Conservation (phyloP, 2,329 filamentous ascomycete genomes). For the Claviceps africana region DNA sequence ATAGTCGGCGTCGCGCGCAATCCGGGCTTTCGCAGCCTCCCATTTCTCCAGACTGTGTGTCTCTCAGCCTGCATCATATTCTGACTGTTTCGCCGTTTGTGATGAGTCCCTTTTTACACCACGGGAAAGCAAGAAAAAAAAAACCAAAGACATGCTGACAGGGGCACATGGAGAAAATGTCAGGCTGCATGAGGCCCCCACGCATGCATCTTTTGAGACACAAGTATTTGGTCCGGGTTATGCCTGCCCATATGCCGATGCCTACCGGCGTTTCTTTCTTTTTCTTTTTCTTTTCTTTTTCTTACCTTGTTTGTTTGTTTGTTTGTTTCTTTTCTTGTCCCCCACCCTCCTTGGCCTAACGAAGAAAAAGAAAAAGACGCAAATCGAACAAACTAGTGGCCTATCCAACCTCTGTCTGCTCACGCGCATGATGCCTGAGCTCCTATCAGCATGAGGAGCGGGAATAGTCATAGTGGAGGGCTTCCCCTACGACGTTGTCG, state of each 20-base stretch:
- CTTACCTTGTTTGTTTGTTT: too few species aligned
- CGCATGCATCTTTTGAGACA: neutral
- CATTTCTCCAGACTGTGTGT: neutral
- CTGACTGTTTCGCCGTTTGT: neutral
- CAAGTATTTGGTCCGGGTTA: neutral
- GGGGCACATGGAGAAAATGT: neutral
- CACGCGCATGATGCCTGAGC: too few species aligned
- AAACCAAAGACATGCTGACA: neutral
- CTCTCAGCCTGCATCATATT: neutral
- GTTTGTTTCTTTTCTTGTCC: neutral
- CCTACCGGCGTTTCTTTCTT: neutral
- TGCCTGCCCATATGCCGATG: neutral
- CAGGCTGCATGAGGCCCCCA: neutral
- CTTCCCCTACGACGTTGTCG: too few species aligned
- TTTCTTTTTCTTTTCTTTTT: neutral
- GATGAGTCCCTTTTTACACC: neutral
- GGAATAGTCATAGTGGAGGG: too few species aligned
- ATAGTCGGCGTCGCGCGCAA: neutral
- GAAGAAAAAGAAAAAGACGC: too few species aligned
- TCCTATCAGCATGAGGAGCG: too few species aligned
- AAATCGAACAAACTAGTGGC: too few species aligned
- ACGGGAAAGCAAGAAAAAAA: neutral
- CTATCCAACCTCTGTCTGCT: too few species aligned
- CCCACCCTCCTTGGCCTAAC: too few species aligned
- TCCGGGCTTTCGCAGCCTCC: neutral